phyloP scores from a whole-genome alignment of 305 asterid species.

The Solanum hybrid region DNA sequence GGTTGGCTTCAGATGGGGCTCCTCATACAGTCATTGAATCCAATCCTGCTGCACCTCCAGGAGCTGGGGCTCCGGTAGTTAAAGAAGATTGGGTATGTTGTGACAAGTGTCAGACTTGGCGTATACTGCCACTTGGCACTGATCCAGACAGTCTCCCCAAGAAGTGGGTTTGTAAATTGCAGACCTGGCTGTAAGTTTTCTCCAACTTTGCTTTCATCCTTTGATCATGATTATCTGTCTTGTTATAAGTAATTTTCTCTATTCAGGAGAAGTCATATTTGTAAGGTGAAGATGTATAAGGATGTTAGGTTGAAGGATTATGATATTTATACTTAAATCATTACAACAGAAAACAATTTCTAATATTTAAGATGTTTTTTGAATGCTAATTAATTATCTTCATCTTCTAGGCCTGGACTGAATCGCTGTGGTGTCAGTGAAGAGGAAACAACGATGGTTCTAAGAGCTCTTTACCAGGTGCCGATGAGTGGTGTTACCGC shows the following conservation, averaged over 20 bases:
- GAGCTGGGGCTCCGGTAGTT: constrained; percentile 45
- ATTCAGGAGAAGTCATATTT: not conserved
- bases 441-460: constrained; percentile 75
- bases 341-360: not conserved
- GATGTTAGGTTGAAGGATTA: not conserved
- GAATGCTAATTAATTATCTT: not conserved
- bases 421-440: constrained; percentile 79
- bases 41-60: constrained; percentile 40
- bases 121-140: constrained; percentile 87
- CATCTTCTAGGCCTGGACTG: constrained; percentile 74
- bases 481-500: constrained; percentile 34
- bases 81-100: constrained; percentile 90
- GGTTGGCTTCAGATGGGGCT: constrained; percentile 28
- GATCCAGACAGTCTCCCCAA: constrained; percentile 76
- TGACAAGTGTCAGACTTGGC: constrained; percentile 83
- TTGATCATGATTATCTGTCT: constrained; percentile 8
- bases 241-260: not conserved
- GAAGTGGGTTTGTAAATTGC: constrained; percentile 93
- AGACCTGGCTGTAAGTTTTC: constrained; percentile 88
- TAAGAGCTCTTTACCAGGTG: constrained; percentile 64
- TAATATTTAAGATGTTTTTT: not conserved
- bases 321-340: not conserved
- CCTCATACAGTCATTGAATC: constrained; percentile 34
- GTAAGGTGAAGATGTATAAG: not conserved
- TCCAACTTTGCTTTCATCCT: constrained; percentile 7